Evolutionary conservation across 805 yeast genomes (phyloP), one percentile per base, ranked within the genome.

Genomic region (Monosporozyma servazzii): DNA sequence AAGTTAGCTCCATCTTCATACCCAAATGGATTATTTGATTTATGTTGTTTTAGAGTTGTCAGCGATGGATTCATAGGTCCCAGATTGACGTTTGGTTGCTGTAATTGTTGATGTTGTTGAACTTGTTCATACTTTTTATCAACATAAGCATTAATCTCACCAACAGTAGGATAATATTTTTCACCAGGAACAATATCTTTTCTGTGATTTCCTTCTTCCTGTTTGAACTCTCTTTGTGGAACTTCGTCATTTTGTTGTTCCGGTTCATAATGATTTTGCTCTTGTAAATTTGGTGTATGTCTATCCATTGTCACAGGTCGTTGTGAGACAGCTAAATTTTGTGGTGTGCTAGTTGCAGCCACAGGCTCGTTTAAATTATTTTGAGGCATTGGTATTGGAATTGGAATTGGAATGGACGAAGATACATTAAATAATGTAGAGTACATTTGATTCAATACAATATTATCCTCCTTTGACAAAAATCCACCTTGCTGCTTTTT

Each of bases 1-100:
- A 18, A 6, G 21, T 23, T 36, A 25, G 15, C 25, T n/a, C 27
- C n/a, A 23, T 27, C 39, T 9, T 25, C 30, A 6, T 23, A 18
- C 9, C 25, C 25, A 31, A 67, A 67, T n/a, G 71, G 71, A 52
- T 67, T 67, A 44, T 61, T 64, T 3, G 68, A 58, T 55, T 67
- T 67, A 53, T 66, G 65, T 47, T 64, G 68, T 52, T 57, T 65
- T 7, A 40, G 49, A 6, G 29, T 42, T 9, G 48, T 46, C 15
- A 23, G 13, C 7, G 45, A 18, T 9, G 47, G 25, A 37, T 40
- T 48, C 37, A 40, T 33, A 23, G 42, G n/a, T 29, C 18, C 40
- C 10, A 30, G 11, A 18, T 13, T 20, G 18, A n/a, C 15, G 10
- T 27, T 37, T 11, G 7, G 11, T 29, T 47, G 43, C 10, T 13